phyloP scores from a whole-genome alignment of 371 early-diverging fungal species.

The Coemansia sp. region DNA sequence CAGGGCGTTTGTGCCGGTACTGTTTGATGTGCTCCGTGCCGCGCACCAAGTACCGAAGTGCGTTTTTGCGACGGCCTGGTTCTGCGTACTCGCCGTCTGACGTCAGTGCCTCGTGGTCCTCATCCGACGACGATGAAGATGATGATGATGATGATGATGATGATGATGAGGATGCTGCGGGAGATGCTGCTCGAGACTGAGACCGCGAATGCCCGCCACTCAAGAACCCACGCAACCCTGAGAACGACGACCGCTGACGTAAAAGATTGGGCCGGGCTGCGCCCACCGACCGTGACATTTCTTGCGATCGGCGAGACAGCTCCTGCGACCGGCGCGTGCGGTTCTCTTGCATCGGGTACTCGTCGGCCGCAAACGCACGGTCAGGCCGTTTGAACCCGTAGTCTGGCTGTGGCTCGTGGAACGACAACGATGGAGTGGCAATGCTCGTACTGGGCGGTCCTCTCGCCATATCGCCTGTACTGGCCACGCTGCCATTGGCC shows the following conservation, averaged over 20 bases:
- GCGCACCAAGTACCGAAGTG: constrained; percentile 44
- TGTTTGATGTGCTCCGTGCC: constrained; percentile 50
- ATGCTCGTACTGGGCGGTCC: background rate
- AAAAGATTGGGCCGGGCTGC: constrained; percentile 9
- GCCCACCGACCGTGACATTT: constrained; percentile 26
- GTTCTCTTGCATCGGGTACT: constrained; percentile 44
- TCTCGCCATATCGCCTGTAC: background rate
- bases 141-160: constrained; percentile 11
- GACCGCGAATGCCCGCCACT: constrained; percentile 9
- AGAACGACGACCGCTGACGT: constrained; percentile 35
- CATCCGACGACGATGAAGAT: constrained; percentile 18
- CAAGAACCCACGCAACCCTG: constrained; percentile 34
- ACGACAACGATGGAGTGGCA: constrained; percentile 14
- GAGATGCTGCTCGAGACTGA: constrained; percentile 10
- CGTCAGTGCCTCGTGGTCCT: background rate
- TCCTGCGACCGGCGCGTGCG: constrained; percentile 40
- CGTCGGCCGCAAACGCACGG: constrained; percentile 40
- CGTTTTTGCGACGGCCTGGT: constrained; percentile 33
- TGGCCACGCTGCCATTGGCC: background rate
- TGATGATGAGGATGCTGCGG: background rate
- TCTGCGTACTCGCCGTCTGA: constrained; percentile 17
- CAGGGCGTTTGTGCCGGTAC: constrained; percentile 17
- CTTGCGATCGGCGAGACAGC: constrained; percentile 12
- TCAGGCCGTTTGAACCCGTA: constrained; percentile 46
- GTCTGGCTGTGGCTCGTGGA: constrained; percentile 16